Evolutionary conservation across 139 green algal species (phyloP).

Genomic region (Mesotaenium endlicherianum): DNA sequence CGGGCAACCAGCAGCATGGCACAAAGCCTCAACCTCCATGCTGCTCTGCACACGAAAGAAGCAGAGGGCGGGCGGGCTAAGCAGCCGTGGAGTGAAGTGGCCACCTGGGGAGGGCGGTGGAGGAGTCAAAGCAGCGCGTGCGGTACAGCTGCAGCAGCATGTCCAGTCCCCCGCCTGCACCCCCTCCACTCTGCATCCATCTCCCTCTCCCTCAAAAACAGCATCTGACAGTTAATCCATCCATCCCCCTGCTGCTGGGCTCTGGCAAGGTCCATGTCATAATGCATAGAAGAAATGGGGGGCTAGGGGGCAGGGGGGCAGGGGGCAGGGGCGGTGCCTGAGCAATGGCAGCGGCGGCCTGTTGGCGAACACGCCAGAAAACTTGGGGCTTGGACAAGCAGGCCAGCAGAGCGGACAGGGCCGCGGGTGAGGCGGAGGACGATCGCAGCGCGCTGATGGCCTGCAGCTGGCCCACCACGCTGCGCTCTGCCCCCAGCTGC

Average conservation of each 20-base stretch:
- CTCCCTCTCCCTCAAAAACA: not conserved
- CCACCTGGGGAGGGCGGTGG: not conserved
- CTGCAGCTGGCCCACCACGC: constrained; percentile 26
- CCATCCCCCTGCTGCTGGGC: not conserved
- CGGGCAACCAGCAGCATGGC: not conserved
- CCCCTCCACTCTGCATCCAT: not conserved
- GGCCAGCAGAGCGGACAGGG: constrained; percentile 26
- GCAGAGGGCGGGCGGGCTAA: not conserved
- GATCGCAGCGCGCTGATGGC: constrained; percentile 15
- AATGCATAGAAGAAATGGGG: not conserved
- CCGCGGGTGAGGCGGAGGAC: not conserved
- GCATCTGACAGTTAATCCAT: not conserved
- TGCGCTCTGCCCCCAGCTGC: constrained; percentile 40
- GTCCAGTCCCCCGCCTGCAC: constrained; percentile 3
- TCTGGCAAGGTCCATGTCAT: not conserved
- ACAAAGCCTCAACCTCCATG: not conserved
- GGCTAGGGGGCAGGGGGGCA: not conserved
- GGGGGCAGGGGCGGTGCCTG: not conserved
- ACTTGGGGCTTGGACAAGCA: constrained; percentile 24
- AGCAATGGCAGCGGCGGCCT: constrained; percentile 15
- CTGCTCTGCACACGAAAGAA: not conserved
- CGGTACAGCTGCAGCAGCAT: constrained; percentile 37
- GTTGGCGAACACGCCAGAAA: constrained; percentile 33
- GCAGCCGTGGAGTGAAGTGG: not conserved
- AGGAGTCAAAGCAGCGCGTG: constrained; percentile 16